Percentiles rank a stretch among this genome's conserved stretches.
Conservation (phyloP, 257 asterid genomes). For the Apocynum venetum region DNA sequence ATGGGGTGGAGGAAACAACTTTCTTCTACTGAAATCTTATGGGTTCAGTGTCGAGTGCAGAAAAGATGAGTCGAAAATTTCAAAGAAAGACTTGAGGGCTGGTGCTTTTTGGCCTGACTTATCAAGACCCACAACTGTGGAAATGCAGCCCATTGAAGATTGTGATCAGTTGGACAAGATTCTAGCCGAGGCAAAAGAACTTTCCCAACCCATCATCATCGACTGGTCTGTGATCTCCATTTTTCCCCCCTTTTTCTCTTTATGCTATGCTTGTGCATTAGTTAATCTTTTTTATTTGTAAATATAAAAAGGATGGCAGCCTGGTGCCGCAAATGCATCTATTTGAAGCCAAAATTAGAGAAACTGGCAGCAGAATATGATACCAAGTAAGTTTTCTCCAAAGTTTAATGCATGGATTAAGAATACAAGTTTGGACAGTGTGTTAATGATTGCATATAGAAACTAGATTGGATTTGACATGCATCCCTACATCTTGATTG, state of each 20-base stretch:
- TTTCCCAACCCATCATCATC: constrained; percentile 65
- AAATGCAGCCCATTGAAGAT: constrained; percentile 53
- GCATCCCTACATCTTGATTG: not conserved
- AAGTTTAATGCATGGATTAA: not conserved
- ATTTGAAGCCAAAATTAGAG: constrained; percentile 84
- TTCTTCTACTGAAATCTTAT: constrained; percentile 28
- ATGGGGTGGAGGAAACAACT: constrained; percentile 28
- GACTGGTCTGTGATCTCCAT: constrained; percentile 45
- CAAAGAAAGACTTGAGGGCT: constrained; percentile 20
- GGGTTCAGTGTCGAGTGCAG: constrained; percentile 40
- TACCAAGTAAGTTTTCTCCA: constrained; percentile 47
- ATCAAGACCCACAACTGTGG: constrained; percentile 34
- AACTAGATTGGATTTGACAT: not conserved
- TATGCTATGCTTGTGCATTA: not conserved
- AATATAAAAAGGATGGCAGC: constrained; percentile 74
- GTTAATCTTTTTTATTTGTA: not conserved
- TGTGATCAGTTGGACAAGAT: constrained; percentile 62
- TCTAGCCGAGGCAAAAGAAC: constrained; percentile 48
- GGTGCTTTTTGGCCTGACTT: constrained; percentile 49
- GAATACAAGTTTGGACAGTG: not conserved
- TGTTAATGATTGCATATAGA: not conserved
- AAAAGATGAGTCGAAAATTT: constrained; percentile 29
- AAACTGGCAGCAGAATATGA: constrained; percentile 81
- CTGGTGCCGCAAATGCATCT: constrained; percentile 98
- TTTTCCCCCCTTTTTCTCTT: not conserved